A percentile compares a stretch with the other conserved stretches of the same genome.
phyloP scores from a whole-genome alignment of 306 rosid genomes.

The Herpetospermum pedunculosum region DNA sequence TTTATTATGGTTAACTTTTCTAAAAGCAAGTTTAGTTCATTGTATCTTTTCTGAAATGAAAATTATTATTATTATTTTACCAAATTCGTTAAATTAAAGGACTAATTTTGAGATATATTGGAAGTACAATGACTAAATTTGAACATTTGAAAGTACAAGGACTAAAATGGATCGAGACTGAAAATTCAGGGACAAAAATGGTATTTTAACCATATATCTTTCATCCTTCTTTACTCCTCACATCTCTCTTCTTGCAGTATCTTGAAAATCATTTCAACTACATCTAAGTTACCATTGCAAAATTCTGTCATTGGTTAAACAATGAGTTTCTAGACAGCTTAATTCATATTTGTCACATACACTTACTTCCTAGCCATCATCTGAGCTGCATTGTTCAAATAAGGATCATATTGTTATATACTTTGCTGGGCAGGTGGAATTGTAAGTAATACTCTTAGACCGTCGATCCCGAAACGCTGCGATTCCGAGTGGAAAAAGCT shows the following conservation, averaged over 20 bases:
- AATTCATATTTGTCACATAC: not conserved
- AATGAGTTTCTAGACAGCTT: not conserved
- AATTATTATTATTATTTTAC: no score
- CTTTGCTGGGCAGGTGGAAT: constrained; percentile 55
- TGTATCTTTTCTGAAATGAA: no score
- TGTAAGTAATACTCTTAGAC: constrained; percentile 78
- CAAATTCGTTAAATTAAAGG: no score
- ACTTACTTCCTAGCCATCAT: no score
- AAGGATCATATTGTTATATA: constrained; percentile 10
- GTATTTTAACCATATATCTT: no score
- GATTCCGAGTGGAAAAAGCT: constrained; percentile 68
- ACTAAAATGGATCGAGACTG: no score
- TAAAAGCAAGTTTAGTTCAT: no score
- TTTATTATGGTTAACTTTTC: no score
- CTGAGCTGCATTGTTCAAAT: not conserved
- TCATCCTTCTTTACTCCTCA: not conserved
- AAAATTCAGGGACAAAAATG: no score
- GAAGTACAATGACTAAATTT: no score
- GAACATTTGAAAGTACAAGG: no score
- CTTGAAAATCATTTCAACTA: not conserved
- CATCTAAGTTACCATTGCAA: not conserved
- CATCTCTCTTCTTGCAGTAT: not conserved
- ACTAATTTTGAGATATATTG: no score
- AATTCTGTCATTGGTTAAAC: not conserved
- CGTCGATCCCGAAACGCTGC: constrained; percentile 72